phyloP scores from a whole-genome alignment of 2,329 filamentous ascomycete genomes.

The Pseudocercospora fuligena region DNA sequence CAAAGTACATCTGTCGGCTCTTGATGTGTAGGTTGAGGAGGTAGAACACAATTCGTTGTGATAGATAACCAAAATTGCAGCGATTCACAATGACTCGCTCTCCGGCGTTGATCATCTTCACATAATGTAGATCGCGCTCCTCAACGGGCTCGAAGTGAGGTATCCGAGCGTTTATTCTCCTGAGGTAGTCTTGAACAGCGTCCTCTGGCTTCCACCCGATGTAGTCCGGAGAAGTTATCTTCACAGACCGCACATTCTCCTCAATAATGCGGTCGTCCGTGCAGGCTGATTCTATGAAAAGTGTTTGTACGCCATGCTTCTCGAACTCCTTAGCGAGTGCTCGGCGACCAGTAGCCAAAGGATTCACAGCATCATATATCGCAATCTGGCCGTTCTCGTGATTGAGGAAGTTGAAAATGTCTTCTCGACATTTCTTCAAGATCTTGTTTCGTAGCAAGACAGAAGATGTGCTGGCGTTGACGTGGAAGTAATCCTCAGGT shows the following conservation, averaged over 20 bases:
- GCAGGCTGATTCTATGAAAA: constrained; percentile 96
- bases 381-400: constrained; percentile 98
- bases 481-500: constrained; percentile 96
- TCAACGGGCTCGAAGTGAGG: constrained; percentile 97
- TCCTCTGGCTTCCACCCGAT: constrained; percentile 89
- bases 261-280: constrained; percentile 91
- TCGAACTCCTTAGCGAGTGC: constrained; percentile 93
- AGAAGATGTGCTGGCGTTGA: constrained; percentile 88
- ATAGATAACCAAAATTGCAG: constrained; percentile 93
- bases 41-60: constrained; percentile 97
- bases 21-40: constrained; percentile 98
- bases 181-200: constrained; percentile 88
- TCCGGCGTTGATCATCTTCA: constrained; percentile 99
- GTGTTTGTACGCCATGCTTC: constrained; percentile 94
- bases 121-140: constrained; percentile 91
- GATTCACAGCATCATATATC: constrained; percentile 98
- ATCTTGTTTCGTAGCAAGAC: constrained; percentile 97
- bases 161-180: constrained; percentile 88
- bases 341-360: constrained; percentile 77
- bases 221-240: constrained; percentile 98
- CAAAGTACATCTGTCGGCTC: constrained; percentile 90
- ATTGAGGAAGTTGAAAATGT: constrained; percentile 95
- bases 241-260: constrained; percentile 95
- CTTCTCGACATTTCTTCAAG: constrained; percentile 93
- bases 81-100: constrained; percentile 95